Base-by-base conservation (phyloP, 768 basidiomycete genomes). In the Trametes coccinea region DNA sequence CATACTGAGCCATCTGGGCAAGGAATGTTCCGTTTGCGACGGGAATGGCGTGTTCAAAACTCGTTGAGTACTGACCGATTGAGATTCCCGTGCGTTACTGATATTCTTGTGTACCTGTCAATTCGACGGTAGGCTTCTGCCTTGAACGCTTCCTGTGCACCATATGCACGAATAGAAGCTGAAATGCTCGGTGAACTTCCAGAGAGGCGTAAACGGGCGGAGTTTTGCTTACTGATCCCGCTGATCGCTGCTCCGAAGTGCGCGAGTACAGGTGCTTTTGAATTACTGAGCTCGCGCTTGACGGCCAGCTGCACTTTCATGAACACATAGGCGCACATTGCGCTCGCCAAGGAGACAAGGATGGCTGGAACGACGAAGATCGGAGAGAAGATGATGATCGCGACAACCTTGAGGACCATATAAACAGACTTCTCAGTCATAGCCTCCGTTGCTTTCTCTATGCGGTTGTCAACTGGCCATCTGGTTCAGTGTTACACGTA, bases 281-380 rank as follows among this genome's bases (percentile, higher is more conserved):
- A 74, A 54, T 79, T 81, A 47, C 78, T 80, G 78, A 80, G 78
- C 67, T 84, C 81, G 16, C 83, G 76, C 71, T 85, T 85, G 63
- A 84, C 79, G 9, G 79, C 75, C 13, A 84, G 74, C 63, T 86
- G 84, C 3, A 81, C 81, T 58, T 76, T 77, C 69, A 85, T 84
- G 69, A 83, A 85, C 5, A 83, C 66, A 40, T 79, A 75, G 13
- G 82, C 83, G 22, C 77, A 65, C 59, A 75, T 65, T 22, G 60
- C 73, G 6, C 82, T 82, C 2, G 79, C 9, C 11, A 75, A 52
- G 9, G 70, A 67, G 9, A 81, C 66, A 2, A 71, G 10, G 10
- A 74, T 43, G 5, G 76, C 79, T 0, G 80, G 79, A 0, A 78
- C 17, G 31, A 76, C 53, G 68, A 82, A 82, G 3, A 74, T 53